A percentile compares a stretch with the other conserved stretches of the same genome.
Conservation (phyloP, 495 filamentous ascomycete species). For the Baudoinia panamericana region DNA sequence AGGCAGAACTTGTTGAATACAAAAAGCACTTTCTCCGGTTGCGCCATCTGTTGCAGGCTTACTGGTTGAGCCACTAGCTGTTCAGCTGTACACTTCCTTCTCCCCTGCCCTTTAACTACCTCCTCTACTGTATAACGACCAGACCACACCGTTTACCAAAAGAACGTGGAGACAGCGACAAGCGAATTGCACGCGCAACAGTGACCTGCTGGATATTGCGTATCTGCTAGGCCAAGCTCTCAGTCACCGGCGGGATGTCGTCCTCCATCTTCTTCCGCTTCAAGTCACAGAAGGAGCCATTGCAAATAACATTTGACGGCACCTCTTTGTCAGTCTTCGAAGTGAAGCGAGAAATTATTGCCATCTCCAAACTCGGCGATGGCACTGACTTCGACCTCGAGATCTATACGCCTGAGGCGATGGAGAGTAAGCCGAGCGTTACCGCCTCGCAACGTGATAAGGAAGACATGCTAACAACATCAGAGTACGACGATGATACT, state of each 20-base stretch:
- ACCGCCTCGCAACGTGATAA: not conserved
- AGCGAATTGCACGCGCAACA: not conserved
- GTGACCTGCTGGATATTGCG: not conserved
- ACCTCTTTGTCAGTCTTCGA: slow-evolving; percentile 98
- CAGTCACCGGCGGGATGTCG: slow-evolving; percentile 51
- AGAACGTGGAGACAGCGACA: not conserved
- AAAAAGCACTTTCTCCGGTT: slow-evolving; percentile 13
- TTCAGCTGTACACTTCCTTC: slow-evolving; percentile 13
- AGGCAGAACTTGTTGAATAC: slow-evolving; percentile 19
- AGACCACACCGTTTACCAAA: not conserved
- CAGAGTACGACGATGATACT: slow-evolving; percentile 95
- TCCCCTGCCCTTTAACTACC: not conserved
- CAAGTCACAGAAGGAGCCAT: slow-evolving; percentile 95
- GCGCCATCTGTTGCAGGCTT: slow-evolving; percentile 15
- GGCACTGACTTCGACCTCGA: slow-evolving; percentile 93
- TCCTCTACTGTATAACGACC: not conserved
- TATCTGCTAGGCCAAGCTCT: not conserved
- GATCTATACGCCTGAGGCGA: slow-evolving; percentile 80
- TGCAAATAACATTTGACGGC: slow-evolving; percentile 90
- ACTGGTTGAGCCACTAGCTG: slow-evolving; percentile 1
- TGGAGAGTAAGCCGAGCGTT: slow-evolving; percentile 59
- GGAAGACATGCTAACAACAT: slow-evolving; percentile 1
- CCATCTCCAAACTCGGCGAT: slow-evolving; percentile 80
- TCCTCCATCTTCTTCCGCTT: slow-evolving; percentile 99
- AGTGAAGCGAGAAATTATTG: slow-evolving; percentile 95